Evolutionary conservation across 169 alveolate species (phyloP), one percentile per base, ranked within the genome.

Genomic region (Eimeria praecox): DNA sequence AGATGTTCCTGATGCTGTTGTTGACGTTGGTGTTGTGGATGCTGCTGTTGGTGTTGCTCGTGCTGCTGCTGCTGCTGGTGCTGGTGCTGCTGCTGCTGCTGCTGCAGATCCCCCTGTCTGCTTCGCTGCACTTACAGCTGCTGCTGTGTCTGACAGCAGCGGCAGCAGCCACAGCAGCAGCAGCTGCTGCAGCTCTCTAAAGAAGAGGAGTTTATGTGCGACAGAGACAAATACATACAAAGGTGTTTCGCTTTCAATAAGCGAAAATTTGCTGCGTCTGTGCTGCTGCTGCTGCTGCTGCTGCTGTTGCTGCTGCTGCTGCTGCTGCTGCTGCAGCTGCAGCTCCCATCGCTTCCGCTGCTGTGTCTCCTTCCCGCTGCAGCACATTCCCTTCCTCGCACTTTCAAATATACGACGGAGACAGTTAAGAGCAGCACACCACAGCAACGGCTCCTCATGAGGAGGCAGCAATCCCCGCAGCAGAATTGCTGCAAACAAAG

Each of bases 281-380:
- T 77, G 46, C 87, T 40, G 56, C 44, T 40, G 59, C 52, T 77
- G 87, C 87, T 77, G 87, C 2, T 77, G 87, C 66, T 46, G 90
- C 66, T 80, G 86, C 52, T 38, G 86, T 14, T 66, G 78, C 86
- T 75, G 86, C 49, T 75, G 86, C 86, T 75, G 86, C 86, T 30
- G 86, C 46, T 80, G 69, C 90, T 69, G 46, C 44, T 69, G 90
- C 71, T 80, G n/a, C n/a, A n/a, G n/a, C 86, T 75, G 86, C 86
- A 75, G 86, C 46, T 80, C 90, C 90, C 90, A 80, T n/a, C 90
- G 90, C 71, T 80, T 80, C 44, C 90, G 90, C 69, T 80, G 90
- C 40, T 80, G 90, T 22, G 90, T 80, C 30, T 80, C 90, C 52
- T 40, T 80, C 16, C 90, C 90, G 38, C 64, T 80, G 69, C 90